Conservation (phyloP, 2,329 filamentous ascomycete genomes). For the Pseudocercospora ulei region DNA sequence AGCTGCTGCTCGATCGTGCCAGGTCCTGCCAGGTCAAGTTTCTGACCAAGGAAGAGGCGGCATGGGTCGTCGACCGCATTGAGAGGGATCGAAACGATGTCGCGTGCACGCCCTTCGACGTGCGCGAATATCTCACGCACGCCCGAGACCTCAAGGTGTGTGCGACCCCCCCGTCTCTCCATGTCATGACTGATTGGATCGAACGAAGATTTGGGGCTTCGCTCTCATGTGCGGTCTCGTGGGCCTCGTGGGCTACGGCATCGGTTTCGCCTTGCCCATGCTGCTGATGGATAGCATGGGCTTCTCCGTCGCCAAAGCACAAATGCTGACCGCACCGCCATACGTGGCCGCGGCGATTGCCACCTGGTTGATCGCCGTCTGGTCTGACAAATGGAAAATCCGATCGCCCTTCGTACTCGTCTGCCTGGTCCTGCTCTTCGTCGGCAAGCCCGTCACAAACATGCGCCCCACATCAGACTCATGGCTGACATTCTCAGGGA, state of each 20-base stretch:
- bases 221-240: conserved; percentile 4
- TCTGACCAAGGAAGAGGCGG: conserved; percentile 10
- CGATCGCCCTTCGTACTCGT: conserved; percentile 26
- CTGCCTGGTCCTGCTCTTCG: conserved; percentile 2
- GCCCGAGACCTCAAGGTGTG: conserved; percentile 10
- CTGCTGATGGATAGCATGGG: conserved; percentile 30
- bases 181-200: too few species aligned
- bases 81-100: conserved; percentile 15
- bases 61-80: conserved; percentile 13
- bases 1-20: conserved; percentile 4
- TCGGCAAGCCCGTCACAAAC: too few species aligned
- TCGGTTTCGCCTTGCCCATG: conserved; percentile 14
- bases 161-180: too few species aligned
- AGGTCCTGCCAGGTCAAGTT: conserved; percentile 3
- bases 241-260: conserved; percentile 8
- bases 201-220: conserved; percentile 13
- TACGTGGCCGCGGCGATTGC: conserved; percentile 32
- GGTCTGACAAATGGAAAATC: conserved; percentile 25
- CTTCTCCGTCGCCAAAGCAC: conserved; percentile 37
- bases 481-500: conserved; percentile 13
- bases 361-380: conserved; percentile 23
- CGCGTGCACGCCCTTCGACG: conserved; percentile 10
- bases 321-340: conserved; percentile 41
- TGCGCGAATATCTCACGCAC: conserved; percentile 6
- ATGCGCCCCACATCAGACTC: not conserved